These are phyloP conservation scores for Xylariaceae sp. DNA, from an alignment of 2,329 filamentous ascomycete species.

Conservation along the genomic window DNA sequence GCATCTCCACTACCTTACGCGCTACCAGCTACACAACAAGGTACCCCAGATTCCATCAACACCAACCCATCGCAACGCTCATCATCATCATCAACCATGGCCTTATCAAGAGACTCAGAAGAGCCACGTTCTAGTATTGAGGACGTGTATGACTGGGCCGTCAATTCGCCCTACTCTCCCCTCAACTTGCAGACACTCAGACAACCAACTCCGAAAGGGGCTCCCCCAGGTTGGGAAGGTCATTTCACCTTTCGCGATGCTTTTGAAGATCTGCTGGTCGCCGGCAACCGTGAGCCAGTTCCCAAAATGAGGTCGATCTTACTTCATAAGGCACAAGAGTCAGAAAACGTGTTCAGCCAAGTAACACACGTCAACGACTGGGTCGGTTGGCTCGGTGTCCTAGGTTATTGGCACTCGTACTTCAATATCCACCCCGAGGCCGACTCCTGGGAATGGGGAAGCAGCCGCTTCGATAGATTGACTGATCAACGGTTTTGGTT, in stretches of 20 bases:
- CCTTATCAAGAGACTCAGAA: background rate
- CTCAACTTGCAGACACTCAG: constrained; percentile 43
- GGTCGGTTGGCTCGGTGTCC: constrained; percentile 37
- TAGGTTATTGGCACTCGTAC: constrained; percentile 38
- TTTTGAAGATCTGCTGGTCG: constrained; percentile 56
- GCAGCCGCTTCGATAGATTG: background rate
- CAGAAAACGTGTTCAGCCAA: constrained; percentile 23
- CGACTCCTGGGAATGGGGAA: background rate
- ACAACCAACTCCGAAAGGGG: constrained; percentile 45
- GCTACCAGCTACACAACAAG: background rate
- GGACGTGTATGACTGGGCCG: constrained; percentile 36
- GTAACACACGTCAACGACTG: constrained; percentile 44
- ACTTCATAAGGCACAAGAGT: constrained; percentile 11
- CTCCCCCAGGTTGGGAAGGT: constrained; percentile 25
- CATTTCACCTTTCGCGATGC: constrained; percentile 55
- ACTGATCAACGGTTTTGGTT: background rate
- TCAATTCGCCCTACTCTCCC: constrained; percentile 44
- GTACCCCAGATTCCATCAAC: background rate
- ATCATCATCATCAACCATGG: background rate
- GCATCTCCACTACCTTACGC: background rate
- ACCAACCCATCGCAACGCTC: background rate
- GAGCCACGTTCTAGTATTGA: constrained; percentile 1
- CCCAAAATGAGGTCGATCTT: constrained; percentile 36
- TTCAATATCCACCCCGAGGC: constrained; percentile 21
- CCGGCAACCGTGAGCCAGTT: constrained; percentile 42